Evolutionary conservation across 805 yeast genomes (phyloP), one percentile per base, ranked within the genome.

Genomic region (Spathaspora hagerdaliae): DNA sequence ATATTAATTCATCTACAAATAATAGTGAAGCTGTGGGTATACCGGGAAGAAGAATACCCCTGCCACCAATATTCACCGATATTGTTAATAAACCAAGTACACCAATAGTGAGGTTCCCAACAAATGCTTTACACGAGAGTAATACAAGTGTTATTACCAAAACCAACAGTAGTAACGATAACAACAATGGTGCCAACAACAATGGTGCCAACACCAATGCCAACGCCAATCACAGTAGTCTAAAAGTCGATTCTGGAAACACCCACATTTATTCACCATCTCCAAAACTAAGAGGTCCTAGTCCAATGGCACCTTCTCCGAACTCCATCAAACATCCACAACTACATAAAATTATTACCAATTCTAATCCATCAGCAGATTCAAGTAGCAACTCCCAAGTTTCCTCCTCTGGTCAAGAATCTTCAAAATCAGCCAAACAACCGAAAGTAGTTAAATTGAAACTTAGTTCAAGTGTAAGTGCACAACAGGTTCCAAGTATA

Each of bases 51-150:
- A 19, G 35, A 19, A 26, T 27, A n/a, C 41, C 41, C 5, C 41
- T 39, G 41, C 41, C 41, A 10, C 34, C 35, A 11, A 39, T 39
- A 19, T 39, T 31, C 11, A 31, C 41, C 3, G 41, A 15, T 10
- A 36, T 27, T 9, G 24, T 27, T 5, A 8, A 29, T 29, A 29
- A 29, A 11, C 6, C 32, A 9, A 29, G 32, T 29, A 29, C 32
- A 9, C 32, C 32, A 9, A 11, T 29, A 9, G 32, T 29, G 3
- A 9, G 32, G 5, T 9, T 29, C 2, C 32, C 32, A 9, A 29
- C 3, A 3, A 29, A 11, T 9, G 32, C 3, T 11, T 9, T 31
- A 8, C 24, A 27, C 5, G 15, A 12, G 3, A 36, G 39, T 36
- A 27, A 24, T 24, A 36, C 39, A 26, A 36, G 39, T 26, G 11